Evolutionary conservation across 495 filamentous ascomycete species (phyloP).

Genomic region (Aspergillus saccharolyticus): DNA sequence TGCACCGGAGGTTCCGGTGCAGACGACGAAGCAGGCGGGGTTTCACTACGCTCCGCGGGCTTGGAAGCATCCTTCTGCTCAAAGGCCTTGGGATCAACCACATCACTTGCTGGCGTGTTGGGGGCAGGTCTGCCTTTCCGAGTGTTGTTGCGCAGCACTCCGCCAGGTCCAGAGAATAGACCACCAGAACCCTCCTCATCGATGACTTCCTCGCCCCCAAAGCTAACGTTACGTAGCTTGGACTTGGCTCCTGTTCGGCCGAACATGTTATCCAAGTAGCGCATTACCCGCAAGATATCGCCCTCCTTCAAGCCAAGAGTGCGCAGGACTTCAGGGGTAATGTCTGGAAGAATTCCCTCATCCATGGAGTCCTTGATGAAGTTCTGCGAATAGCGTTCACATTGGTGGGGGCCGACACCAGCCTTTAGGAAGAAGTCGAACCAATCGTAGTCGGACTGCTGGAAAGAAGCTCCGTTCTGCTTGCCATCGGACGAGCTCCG

Average conservation of each 20-base stretch:
- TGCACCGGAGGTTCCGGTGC: conserved; percentile 42
- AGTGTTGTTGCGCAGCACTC: conserved; percentile 88
- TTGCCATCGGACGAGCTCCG: conserved; percentile 25
- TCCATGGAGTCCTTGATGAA: conserved; percentile 93
- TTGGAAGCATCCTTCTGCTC: conserved; percentile 53
- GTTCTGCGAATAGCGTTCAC: conserved; percentile 86
- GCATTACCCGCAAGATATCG: conserved; percentile 93
- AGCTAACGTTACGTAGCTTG: conserved; percentile 58
- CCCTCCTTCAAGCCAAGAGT: conserved; percentile 90
- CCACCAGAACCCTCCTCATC: conserved; percentile 57
- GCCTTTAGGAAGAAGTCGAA: conserved; percentile 96
- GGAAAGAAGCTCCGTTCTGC: conserved; percentile 50
- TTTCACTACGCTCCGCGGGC: conserved; percentile 41
- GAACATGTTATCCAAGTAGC: conserved; percentile 77
- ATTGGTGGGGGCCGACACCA: conserved; percentile 84
- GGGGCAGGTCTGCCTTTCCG: conserved; percentile 86
- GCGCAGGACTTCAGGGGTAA: conserved; percentile 73
- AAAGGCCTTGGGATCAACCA: conserved; percentile 83
- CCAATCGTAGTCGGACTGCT: conserved; percentile 81
- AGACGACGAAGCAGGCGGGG: conserved; percentile 35
- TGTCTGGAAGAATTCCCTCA: conserved; percentile 80
- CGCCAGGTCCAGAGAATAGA: conserved; percentile 87
- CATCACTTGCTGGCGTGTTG: conserved; percentile 73
- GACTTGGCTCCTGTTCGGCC: conserved; percentile 55
- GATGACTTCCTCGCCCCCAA: conserved; percentile 52